Evolutionary conservation across 768 basidiomycete species (phyloP).

Genomic region (Neoboletus brunneissimus): DNA sequence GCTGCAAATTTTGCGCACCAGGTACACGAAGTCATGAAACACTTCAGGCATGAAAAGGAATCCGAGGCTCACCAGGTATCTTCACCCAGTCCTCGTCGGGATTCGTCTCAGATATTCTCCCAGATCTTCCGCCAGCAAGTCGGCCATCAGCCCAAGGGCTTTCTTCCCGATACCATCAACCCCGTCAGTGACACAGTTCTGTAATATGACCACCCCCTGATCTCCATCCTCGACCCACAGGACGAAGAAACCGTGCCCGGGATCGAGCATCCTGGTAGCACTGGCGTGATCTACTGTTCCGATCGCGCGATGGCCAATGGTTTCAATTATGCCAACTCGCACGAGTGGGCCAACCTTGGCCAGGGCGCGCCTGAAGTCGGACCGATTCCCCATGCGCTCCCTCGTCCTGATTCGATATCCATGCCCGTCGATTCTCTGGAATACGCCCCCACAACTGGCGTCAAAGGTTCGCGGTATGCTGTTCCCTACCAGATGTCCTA

Average conservation of each 20-base stretch:
- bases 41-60: slow-evolving; percentile 72
- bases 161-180: slow-evolving; percentile 67
- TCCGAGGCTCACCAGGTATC: slow-evolving; percentile 84
- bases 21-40: slow-evolving; percentile 67
- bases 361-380: slow-evolving; percentile 92
- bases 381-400: slow-evolving; percentile 69
- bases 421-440: slow-evolving; percentile 73
- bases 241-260: slow-evolving; percentile 91
- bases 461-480: slow-evolving; percentile 54
- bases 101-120: slow-evolving; percentile 1
- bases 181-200: slow-evolving; percentile 43
- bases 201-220: not conserved
- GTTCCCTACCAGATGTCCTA: not conserved
- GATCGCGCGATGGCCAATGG: slow-evolving; percentile 96
- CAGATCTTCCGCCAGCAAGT: slow-evolving; percentile 75
- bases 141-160: slow-evolving; percentile 65
- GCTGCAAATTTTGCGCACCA: slow-evolving; percentile 43
- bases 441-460: slow-evolving; percentile 91
- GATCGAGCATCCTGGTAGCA: slow-evolving; percentile 70
- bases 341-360: slow-evolving; percentile 88
- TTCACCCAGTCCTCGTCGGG: not conserved
- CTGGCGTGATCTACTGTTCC: slow-evolving; percentile 80
- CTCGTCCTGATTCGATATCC: slow-evolving; percentile 61
- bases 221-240: slow-evolving; percentile 30
- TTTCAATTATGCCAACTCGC: slow-evolving; percentile 72